These are phyloP conservation scores for Boechera divaricarpa DNA, from an alignment of 345 rosid species.

Conservation along the genomic window DNA sequence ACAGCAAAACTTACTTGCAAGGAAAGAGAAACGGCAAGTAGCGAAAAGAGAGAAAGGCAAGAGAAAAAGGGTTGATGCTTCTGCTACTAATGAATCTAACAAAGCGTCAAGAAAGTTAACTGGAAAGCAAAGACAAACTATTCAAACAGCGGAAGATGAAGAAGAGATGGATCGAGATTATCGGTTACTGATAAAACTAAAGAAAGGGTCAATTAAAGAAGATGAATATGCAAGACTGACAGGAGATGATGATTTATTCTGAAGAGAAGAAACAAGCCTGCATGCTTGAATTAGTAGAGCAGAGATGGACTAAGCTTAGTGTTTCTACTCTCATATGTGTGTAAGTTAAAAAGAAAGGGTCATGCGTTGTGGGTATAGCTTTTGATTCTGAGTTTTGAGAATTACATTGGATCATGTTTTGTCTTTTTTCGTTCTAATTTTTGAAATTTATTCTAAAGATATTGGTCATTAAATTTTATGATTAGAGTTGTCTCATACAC, in stretches of 20 bases:
- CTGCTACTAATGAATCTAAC: background rate
- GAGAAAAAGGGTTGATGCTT: slow-evolving; percentile 45
- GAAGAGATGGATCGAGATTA: slow-evolving; percentile 74
- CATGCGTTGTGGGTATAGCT: background rate
- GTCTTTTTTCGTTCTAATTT: background rate
- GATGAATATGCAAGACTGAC: slow-evolving; percentile 70
- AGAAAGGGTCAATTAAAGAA: slow-evolving; percentile 73
- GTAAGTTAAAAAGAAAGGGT: background rate
- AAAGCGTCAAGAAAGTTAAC: slow-evolving; percentile 63
- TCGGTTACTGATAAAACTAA: slow-evolving; percentile 65
- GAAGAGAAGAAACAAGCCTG: slow-evolving; percentile 21
- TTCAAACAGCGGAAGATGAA: slow-evolving; percentile 77
- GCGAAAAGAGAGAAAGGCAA: slow-evolving; percentile 55
- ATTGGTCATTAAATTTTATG: background rate
- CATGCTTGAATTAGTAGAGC: slow-evolving; percentile 1
- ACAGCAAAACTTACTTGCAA: slow-evolving; percentile 61
- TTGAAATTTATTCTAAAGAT: background rate
- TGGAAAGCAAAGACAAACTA: slow-evolving; percentile 78
- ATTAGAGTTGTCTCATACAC: no score
- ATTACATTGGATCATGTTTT: background rate
- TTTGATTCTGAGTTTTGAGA: background rate
- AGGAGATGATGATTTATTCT: slow-evolving; percentile 67
- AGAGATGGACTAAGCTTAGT: background rate
- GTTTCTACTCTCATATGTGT: no score
- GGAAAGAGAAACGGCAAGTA: slow-evolving; percentile 58